phyloP scores from a whole-genome alignment of 2,329 filamentous ascomycete species.

The Conoideocrella luteorostrata region DNA sequence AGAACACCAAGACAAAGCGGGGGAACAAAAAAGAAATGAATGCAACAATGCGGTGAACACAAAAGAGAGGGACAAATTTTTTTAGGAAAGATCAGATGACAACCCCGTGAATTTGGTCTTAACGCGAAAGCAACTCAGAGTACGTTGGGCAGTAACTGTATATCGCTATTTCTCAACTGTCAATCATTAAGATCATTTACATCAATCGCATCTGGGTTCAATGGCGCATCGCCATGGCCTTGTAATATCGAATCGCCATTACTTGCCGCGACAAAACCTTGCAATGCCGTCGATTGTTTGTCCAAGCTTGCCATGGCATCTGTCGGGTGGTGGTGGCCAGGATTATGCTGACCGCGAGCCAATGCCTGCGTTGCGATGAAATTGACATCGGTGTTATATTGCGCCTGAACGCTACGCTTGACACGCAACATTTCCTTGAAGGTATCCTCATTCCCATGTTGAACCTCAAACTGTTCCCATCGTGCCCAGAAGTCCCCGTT shows the following conservation, averaged over 20 bases:
- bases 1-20: too few relatives aligned
- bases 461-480: constrained; percentile 96
- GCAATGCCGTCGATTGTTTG: constrained; percentile 77
- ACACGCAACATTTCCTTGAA: constrained; percentile 99
- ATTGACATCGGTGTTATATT: constrained; percentile 98
- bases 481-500: constrained; percentile 89
- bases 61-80: too few relatives aligned
- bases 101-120: too few relatives aligned
- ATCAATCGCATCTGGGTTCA: constrained; percentile 82
- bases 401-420: constrained; percentile 93
- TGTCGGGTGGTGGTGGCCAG: constrained; percentile 37
- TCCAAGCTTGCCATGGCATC: constrained; percentile 91
- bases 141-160: too few relatives aligned
- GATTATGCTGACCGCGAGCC: constrained; percentile 68
- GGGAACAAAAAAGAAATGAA: too few relatives aligned
- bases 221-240: constrained; percentile 33
- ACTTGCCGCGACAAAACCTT: constrained; percentile 85
- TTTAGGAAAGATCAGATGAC: too few relatives aligned
- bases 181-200: constrained; percentile 66
- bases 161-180: too few relatives aligned
- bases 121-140: background rate
- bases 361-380: constrained; percentile 96
- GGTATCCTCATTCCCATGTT: constrained; percentile 97
- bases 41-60: too few relatives aligned
- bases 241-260: constrained; percentile 57